Conservation (phyloP, 257 asterid species). For the Lycium barbarum region DNA sequence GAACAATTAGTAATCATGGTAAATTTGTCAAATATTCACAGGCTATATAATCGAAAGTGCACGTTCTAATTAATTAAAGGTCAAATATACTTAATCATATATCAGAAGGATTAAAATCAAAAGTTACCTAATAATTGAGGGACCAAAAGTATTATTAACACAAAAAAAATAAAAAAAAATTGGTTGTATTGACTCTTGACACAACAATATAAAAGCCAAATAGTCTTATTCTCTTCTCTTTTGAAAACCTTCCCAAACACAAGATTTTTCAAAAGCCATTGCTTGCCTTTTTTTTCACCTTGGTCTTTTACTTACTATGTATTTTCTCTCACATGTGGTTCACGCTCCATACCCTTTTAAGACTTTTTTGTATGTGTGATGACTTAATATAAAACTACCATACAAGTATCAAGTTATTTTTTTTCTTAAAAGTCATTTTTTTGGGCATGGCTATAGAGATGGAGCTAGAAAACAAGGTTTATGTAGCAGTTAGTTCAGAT, state of each 20-base stretch:
- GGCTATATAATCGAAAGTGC: neutral
- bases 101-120: neutral
- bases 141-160: neutral
- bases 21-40: neutral
- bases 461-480: constrained; percentile 54
- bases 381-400: constrained; percentile 3
- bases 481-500: constrained; percentile 71
- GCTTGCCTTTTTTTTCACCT: neutral
- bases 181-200: constrained; percentile 8
- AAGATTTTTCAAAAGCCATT: constrained; percentile 32
- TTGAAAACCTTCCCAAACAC: constrained; percentile 24
- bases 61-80: neutral
- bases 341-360: neutral
- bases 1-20: neutral
- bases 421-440: neutral
- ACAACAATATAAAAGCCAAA: constrained; percentile 32
- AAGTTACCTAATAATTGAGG: neutral
- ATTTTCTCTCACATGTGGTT: constrained; percentile 17
- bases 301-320: neutral
- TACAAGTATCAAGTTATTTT: too few species aligned
- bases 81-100: neutral
- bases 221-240: constrained; percentile 26
- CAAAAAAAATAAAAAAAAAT: neutral
- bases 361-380: neutral
- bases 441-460: constrained; percentile 30